Evolutionary conservation across 2,329 filamentous ascomycete genomes (phyloP).

Genomic region (Teratosphaeria epicoccoides): DNA sequence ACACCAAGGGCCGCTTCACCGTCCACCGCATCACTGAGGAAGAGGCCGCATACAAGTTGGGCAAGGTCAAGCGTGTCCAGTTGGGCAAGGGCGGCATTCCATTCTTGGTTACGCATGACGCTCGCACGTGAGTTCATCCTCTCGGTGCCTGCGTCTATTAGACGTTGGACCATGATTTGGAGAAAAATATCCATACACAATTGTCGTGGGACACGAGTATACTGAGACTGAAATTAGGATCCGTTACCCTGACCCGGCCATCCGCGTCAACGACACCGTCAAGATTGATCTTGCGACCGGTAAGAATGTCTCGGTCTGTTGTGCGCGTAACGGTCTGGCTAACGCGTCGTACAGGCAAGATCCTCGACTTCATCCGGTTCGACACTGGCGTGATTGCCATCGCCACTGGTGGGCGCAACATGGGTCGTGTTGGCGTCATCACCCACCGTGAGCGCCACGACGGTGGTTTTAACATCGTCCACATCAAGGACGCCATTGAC

Average conservation of each 20-base stretch:
- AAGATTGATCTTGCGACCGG: conserved; percentile 96
- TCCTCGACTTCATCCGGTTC: conserved; percentile 96
- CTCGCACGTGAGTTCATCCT: conserved; percentile 87
- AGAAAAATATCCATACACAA: not conserved
- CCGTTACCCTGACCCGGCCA: conserved; percentile 94
- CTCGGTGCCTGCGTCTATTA: conserved; percentile 4
- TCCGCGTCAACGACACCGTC: conserved; percentile 99
- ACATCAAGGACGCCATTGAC: conserved; percentile 98
- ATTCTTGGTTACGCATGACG: conserved; percentile 99
- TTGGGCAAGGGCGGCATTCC: conserved; percentile 99
- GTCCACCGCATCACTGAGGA: conserved; percentile 98
- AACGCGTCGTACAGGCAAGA: conserved; percentile 48
- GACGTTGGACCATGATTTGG: conserved; percentile 3
- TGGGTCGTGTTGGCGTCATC: conserved; percentile 99
- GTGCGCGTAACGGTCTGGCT: not conserved
- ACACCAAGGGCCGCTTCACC: conserved; percentile 99
- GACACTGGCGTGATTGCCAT: conserved; percentile 97
- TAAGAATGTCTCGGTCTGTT: conserved; percentile 17
- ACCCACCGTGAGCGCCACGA: conserved; percentile 99
- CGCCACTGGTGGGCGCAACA: conserved; percentile 99
- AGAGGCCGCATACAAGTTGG: conserved; percentile 99
- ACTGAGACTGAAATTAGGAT: conserved; percentile 53
- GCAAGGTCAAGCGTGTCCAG: conserved; percentile 99
- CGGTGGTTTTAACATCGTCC: conserved; percentile 98
- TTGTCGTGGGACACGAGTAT: conserved; percentile 4